A percentile compares a stretch with the other conserved stretches of the same genome.
These are phyloP conservation scores for Albugo candida DNA, from an alignment of 352 stramenopile species.

Conservation along the genomic window DNA sequence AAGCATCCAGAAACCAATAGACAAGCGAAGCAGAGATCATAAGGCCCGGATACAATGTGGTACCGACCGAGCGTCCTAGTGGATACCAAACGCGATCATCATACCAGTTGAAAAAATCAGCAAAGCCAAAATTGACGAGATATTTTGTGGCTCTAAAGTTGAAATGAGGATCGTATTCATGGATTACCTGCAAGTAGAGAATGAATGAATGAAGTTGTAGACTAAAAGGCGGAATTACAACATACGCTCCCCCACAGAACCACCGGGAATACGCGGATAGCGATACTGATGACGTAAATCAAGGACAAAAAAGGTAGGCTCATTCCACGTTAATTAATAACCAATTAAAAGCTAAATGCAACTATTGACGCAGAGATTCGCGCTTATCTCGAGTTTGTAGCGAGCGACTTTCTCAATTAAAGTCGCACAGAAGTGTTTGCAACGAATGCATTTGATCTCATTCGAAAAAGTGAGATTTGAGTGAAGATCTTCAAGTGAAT, in stretches of 20 bases:
- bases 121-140: slow-evolving; percentile 74
- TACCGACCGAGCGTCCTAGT: slow-evolving; percentile 80
- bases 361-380: too few species aligned
- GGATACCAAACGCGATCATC: slow-evolving; percentile 93
- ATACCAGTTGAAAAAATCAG: slow-evolving; percentile 96
- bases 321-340: too few species aligned
- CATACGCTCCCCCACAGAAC: slow-evolving; percentile 75
- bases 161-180: slow-evolving; percentile 93
- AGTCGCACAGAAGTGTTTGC: too few species aligned
- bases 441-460: too few species aligned
- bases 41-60: slow-evolving; percentile 85
- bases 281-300: slow-evolving; percentile 77
- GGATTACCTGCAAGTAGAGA: slow-evolving; percentile 43
- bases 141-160: slow-evolving; percentile 98
- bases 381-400: too few species aligned
- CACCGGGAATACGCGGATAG: slow-evolving; percentile 83
- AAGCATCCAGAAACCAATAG: slow-evolving; percentile 38
- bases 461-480: too few species aligned
- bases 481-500: too few species aligned
- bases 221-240: slow-evolving; percentile 1
- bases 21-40: slow-evolving; percentile 71
- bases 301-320: slow-evolving; percentile 49
- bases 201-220: slow-evolving; percentile 1
- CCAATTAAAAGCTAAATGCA: too few species aligned
- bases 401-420: too few species aligned